Evolutionary conservation across 306 rosid species (phyloP), one percentile per base, ranked within the genome.

Genomic region (Begonia fuchsioides): DNA sequence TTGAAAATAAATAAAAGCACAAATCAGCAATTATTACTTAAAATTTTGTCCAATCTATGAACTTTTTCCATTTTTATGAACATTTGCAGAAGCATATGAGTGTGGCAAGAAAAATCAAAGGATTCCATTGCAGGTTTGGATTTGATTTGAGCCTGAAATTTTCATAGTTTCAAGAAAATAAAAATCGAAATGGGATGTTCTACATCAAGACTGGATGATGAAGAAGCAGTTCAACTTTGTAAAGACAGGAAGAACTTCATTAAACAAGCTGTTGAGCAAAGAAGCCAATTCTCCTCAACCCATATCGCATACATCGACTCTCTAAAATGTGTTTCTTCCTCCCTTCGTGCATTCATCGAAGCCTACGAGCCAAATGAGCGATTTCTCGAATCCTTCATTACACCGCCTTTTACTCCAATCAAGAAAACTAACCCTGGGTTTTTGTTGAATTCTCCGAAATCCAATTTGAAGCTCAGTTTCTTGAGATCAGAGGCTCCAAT

Each of bases 181-280:
- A 41, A 58, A 44, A 54, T 49, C 17, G 72, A 72, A 69, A 85
- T 90, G 98, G 98, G 98, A 75, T 90, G 98, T 65, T 85, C 94
- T 41, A 69, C 78, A 57, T 85, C 98, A 49, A 85, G 65, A 72
- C 76, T 79, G 54, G 87, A 90, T 43, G 85, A 90, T 64, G 81
- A 63, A 77, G 98, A 85, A 56, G 85, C 79, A 38, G 93, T 90
- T 59, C 72, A 90, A 67, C 87, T 90, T 59, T 90, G 95, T 57
- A 90, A 82, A 77, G 94, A 90, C 51, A 61, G 98, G 52, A 90
- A 73, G 69, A 50, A 40, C 17, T 82, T 81, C 86, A 77, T 90
- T 57, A 79, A 81, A 77, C 87, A 85, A 52, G 95, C 98, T 16
- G 78, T 81, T 50, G 87, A 85, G 64, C 79, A 77, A 26, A 69